Conservation (phyloP, 345 rosid genomes). For the Eucalyptus polyanthemos region DNA sequence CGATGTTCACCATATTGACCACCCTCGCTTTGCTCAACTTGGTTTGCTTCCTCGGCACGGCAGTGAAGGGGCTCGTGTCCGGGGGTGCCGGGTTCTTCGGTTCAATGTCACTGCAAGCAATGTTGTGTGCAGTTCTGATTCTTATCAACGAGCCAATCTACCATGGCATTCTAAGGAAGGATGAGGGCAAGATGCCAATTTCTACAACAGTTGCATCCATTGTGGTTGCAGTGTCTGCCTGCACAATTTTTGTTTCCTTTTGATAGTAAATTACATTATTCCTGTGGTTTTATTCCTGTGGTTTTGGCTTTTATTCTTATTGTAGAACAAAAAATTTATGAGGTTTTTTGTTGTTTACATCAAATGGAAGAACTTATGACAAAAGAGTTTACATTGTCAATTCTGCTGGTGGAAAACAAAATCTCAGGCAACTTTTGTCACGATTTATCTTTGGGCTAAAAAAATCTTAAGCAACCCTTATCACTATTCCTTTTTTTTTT, state of each 20-base stretch:
- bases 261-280: background rate
- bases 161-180: conserved; percentile 43
- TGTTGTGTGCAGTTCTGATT: conserved; percentile 37
- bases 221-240: conserved; percentile 23
- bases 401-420: background rate
- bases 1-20: conserved; percentile 45
- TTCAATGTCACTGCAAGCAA: conserved; percentile 25
- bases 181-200: conserved; percentile 53
- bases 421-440: background rate
- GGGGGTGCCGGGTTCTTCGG: background rate
- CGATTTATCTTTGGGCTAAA: background rate
- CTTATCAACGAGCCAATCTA: conserved; percentile 54
- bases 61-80: background rate
- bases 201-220: conserved; percentile 24
- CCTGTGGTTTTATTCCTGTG: background rate
- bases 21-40: conserved; percentile 53
- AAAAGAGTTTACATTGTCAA: background rate
- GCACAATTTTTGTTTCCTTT: conserved; percentile 17
- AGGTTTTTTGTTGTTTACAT: background rate
- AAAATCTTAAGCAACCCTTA: background rate
- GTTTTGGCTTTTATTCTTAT: background rate
- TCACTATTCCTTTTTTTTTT: background rate
- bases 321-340: background rate
- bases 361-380: background rate
- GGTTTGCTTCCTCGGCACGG: conserved; percentile 16